Evolutionary conservation across 768 basidiomycete genomes (phyloP).

Genomic region (Trametes villosa): DNA sequence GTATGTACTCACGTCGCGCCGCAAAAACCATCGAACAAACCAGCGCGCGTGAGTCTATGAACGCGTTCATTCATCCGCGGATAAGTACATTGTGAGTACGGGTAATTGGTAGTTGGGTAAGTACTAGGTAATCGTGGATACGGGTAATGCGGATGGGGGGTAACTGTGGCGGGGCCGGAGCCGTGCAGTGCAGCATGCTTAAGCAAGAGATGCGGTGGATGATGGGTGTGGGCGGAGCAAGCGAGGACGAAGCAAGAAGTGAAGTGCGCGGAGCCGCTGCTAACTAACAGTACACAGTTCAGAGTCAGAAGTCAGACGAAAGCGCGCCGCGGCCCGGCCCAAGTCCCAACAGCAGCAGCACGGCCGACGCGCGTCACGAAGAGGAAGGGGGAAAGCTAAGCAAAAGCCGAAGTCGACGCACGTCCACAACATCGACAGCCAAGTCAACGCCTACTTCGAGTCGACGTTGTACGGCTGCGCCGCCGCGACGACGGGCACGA

Average conservation of each 20-base stretch:
- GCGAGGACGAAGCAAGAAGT: background rate
- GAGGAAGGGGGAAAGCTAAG: background rate
- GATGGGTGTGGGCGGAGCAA: background rate
- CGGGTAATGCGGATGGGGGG: background rate
- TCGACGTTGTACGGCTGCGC: constrained; percentile 16
- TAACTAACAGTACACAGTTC: constrained; percentile 6
- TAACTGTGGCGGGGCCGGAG: background rate
- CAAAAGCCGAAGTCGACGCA: background rate
- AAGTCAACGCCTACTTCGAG: constrained; percentile 3
- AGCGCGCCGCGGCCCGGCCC: constrained; percentile 3
- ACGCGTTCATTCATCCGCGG: constrained; percentile 10
- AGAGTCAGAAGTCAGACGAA: background rate
- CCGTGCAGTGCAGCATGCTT: background rate
- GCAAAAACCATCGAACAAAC: too few species aligned
- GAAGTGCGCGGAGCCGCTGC: background rate
- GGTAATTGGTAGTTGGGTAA: constrained; percentile 3
- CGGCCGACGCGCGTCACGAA: background rate
- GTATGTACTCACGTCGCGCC: too few species aligned
- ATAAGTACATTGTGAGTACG: constrained; percentile 18
- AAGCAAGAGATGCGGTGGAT: background rate
- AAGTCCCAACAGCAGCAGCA: constrained; percentile 2
- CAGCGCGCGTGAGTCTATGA: too few species aligned
- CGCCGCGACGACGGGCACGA: background rate
- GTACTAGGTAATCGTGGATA: background rate
- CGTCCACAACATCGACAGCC: too few species aligned